Base-by-base conservation (phyloP, 208 protist species). In the Acanthamoeba healyi region DNA sequence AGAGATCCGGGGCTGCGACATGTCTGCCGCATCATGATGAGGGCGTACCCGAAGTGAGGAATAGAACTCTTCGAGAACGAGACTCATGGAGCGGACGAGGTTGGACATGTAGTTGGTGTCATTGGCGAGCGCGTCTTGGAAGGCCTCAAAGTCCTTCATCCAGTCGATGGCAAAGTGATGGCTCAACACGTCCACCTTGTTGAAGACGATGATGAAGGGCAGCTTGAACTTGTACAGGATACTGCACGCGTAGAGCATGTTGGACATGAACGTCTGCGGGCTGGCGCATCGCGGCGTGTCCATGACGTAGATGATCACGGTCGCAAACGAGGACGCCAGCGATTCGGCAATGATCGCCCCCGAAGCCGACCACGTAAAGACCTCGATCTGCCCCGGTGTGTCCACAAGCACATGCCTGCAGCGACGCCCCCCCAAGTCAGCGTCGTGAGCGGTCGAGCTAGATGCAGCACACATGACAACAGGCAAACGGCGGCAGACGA, bases 361-460 rank as follows among this genome's bases (percentile, higher is more conserved):
- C 3, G 98, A 99, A 1, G 99, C 99, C 10, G 98, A 99, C 99
- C 99, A 99, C 10, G 98, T 99, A 95, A 99, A 99, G 26, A 99
- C 98, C 95, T 99, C 99, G 81, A 99, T 99, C 96, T 99, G 99
- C 0, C 99, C 99, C 10, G 99, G 99, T 26, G 99, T 99, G 95
- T 99, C 99, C n/a, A 99, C 96, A 17, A 99, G 95, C 38, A 99
- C 97, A 96, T 99, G 99, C 38, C 99, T 98, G 1, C 22, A 26
- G 29, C 24, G 9, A 32, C 15, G 24, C 34, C 19, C 6, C 42
- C 9, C 42, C 10, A 79, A 36, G 51, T 58, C 19, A 58, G 51
- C 14, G 10, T 58, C 24, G 67, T 38, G 46, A 17, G 58, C 29
- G 29, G 34, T 67, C 22, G 36, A 46, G 26, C 24, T n/a, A n/a